Evolutionary conservation across 805 yeast species (phyloP), one percentile per base, ranked within the genome.

Genomic region (Candida tammaniensis): DNA sequence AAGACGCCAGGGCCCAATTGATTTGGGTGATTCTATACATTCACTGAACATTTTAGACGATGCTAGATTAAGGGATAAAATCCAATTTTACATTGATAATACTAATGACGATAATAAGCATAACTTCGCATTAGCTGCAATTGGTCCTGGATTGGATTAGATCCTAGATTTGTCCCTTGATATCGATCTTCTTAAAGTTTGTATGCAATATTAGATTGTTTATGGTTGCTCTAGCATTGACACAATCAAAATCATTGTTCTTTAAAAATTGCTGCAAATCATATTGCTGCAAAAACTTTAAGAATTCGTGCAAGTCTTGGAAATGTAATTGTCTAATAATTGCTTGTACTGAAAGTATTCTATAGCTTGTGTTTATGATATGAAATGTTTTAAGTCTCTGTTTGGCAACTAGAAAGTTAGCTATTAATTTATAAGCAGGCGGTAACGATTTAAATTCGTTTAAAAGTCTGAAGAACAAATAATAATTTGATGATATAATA

Each of bases 151-250:
- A 1, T 55, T 67, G 38, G 75, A 70, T 38, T 68, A 40, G 51
- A 11, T 10, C 24, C 46, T 56, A 80, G 6, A 79, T 70, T 59
- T 89, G 97, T 1, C 98, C 98, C 64, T 89, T 89, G 42, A 91
- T 88, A 52, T 89, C 97, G 10, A 89, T 79, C 51, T 71, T 81
- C 40, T 64, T 74, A 46, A 71, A 70, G 21, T 59, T 62, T 2
- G 62, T 43, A n/a, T 27, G 30, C 46, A 57, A 41, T 55, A 57
- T 44, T 57, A 66, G 30, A 51, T 62, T 42, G 40, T 55, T 41
- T 27, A 61, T 54, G 4, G 78, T 56, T 0, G 51, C 57, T 38
- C 73, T 54, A 2, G 66, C 54, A 3, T 43, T 41, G 1, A 47
- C 46, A 35, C 66, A 62, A 40, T 65, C 70, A 31, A 63, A 52